A percentile compares a stretch with the other conserved stretches of the same genome.
Evolutionary conservation across 495 filamentous ascomycete species (phyloP).

Genomic region (Beverwykella pulmonaria): DNA sequence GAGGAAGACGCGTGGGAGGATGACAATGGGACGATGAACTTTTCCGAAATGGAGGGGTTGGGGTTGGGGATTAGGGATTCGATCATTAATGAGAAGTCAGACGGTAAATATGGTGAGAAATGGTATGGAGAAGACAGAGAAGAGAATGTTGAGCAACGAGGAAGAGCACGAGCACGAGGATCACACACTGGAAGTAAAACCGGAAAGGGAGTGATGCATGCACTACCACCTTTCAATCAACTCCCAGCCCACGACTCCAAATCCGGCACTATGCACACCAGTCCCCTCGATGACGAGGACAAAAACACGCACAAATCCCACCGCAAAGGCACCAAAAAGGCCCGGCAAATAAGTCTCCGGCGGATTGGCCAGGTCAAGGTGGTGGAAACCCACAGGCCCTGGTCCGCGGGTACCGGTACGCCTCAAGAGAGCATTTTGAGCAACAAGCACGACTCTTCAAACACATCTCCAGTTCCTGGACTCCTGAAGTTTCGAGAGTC

Average conservation of each 20-base stretch:
- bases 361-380: background rate
- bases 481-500: background rate
- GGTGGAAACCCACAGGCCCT: constrained; percentile 12
- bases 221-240: constrained; percentile 17
- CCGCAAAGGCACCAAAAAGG: background rate
- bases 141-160: background rate
- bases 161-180: background rate
- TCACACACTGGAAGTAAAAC: background rate
- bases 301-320: background rate
- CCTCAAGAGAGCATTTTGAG: background rate
- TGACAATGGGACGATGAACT: constrained; percentile 4
- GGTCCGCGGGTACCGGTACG: background rate
- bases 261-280: background rate
- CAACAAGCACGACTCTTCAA: background rate
- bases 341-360: background rate
- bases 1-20: constrained; percentile 11
- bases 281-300: background rate
- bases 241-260: background rate
- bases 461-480: background rate
- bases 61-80: background rate
- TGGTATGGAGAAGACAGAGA: background rate
- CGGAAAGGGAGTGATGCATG: background rate
- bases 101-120: background rate
- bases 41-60: constrained; percentile 10
- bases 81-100: background rate